Conservation (phyloP, 2,329 filamentous ascomycete species). For the Alternaria gansuensis region DNA sequence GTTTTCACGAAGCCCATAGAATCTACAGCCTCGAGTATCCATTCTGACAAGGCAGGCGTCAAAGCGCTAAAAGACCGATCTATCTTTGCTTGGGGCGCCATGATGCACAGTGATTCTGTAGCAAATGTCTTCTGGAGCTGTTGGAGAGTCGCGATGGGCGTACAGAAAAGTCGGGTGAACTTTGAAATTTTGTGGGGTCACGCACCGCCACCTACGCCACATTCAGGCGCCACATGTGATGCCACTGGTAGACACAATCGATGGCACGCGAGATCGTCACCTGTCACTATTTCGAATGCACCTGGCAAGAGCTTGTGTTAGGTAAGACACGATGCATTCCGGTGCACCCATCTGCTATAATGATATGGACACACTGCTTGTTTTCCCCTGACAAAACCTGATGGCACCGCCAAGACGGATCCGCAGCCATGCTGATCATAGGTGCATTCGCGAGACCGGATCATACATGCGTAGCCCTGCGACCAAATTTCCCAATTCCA, state of each 20-base stretch:
- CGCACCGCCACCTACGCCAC: constrained; percentile 21
- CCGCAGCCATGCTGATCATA: constrained; percentile 29
- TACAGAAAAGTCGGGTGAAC: constrained; percentile 19
- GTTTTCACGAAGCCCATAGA: constrained; percentile 87
- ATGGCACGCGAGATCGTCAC: constrained; percentile 1
- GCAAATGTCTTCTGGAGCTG: constrained; percentile 8
- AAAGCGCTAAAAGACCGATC: constrained; percentile 72
- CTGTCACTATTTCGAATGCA: not conserved
- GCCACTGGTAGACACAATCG: constrained; percentile 1
- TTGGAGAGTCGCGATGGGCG: constrained; percentile 12
- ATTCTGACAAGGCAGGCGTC: constrained; percentile 76
- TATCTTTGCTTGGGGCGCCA: constrained; percentile 48
- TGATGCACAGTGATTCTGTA: constrained; percentile 19
- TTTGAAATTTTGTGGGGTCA: constrained; percentile 31
- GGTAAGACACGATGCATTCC: not conserved
- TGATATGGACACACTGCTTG: not conserved
- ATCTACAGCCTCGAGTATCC: constrained; percentile 83
- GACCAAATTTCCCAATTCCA: constrained; percentile 33
- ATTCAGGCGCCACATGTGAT: not conserved
- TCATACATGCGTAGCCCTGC: constrained; percentile 19
- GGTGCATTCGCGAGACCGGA: constrained; percentile 32
- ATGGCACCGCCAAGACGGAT: constrained; percentile 38
- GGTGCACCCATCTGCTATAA: not conserved
- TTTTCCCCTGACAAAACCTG: constrained; percentile 15
- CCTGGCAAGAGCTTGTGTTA: constrained; percentile 1